A percentile compares a stretch with the other conserved stretches of the same genome.
Evolutionary conservation across 352 stramenopile genomes (phyloP).

Genomic region (Globisporangium uncinulatum): DNA sequence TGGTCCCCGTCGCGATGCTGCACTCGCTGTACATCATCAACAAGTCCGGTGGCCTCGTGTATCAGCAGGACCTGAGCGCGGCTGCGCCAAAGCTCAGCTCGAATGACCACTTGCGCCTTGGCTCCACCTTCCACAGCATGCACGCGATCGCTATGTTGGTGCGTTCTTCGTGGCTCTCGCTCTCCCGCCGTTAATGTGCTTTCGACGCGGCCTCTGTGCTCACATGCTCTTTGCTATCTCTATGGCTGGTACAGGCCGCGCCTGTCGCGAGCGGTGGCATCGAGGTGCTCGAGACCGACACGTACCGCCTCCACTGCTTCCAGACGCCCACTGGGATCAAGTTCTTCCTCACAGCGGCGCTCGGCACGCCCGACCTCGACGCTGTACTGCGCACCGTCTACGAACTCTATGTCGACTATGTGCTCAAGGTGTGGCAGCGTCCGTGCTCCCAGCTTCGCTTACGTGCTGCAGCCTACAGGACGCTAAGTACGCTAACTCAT

Average conservation of each 20-base stretch:
- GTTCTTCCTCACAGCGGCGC: conserved; percentile 91
- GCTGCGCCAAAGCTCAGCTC: conserved; percentile 80
- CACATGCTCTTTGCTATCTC: not conserved
- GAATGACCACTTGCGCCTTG: conserved; percentile 91
- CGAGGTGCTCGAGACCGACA: conserved; percentile 88
- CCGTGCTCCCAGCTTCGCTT: not conserved
- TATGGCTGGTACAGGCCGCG: conserved; percentile 38
- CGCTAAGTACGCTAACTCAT: no score
- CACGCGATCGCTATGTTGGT: conserved; percentile 87
- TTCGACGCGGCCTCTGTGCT: not conserved
- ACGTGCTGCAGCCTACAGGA: no score
- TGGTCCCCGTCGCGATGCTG: conserved; percentile 45
- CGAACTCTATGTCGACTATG: conserved; percentile 94
- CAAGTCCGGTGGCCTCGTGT: conserved; percentile 91
- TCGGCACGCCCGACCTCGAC: conserved; percentile 82
- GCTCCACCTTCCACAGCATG: conserved; percentile 94
- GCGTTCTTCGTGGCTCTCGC: conserved; percentile 2
- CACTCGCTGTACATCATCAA: conserved; percentile 94
- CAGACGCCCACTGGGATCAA: conserved; percentile 91
- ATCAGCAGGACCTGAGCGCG: conserved; percentile 88
- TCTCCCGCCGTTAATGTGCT: not conserved
- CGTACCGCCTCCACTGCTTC: conserved; percentile 91
- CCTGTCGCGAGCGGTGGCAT: conserved; percentile 85
- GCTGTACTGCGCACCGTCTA: conserved; percentile 86
- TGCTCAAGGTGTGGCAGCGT: conserved; percentile 80